Conservation (phyloP, 352 stramenopile species). For the Pythium aristosporum region DNA sequence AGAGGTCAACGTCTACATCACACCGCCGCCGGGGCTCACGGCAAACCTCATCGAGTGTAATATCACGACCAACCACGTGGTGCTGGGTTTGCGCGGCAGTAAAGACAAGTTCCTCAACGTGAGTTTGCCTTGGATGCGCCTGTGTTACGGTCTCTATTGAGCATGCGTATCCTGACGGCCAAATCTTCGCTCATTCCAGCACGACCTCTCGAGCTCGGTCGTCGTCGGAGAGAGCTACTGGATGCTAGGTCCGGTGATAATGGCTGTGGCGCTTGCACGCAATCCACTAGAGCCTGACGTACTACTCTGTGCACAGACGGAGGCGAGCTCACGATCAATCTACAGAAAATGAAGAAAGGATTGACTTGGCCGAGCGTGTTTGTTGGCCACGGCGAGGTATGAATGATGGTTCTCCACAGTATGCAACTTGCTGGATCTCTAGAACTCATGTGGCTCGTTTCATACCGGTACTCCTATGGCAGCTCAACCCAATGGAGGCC, state of each 20-base stretch:
- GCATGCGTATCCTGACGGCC: neutral
- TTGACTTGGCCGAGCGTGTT: slow-evolving; percentile 93
- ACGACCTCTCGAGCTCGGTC: slow-evolving; percentile 91
- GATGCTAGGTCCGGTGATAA: slow-evolving; percentile 81
- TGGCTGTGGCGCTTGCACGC: neutral
- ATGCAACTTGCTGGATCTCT: neutral
- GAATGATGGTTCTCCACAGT: neutral
- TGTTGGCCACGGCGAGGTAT: slow-evolving; percentile 76
- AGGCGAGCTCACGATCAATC: slow-evolving; percentile 89
- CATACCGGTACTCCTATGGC: neutral
- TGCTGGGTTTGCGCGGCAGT: slow-evolving; percentile 86
- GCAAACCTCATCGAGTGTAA: slow-evolving; percentile 85
- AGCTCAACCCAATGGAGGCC: slow-evolving; percentile 90
- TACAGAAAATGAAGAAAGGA: slow-evolving; percentile 96
- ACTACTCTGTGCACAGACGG: slow-evolving; percentile 42
- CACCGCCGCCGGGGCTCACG: slow-evolving; percentile 80
- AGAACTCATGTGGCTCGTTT: neutral
- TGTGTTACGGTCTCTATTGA: neutral
- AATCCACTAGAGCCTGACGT: neutral
- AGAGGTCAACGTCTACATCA: slow-evolving; percentile 96
- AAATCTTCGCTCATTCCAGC: slow-evolving; percentile 37
- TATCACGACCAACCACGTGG: slow-evolving; percentile 89
- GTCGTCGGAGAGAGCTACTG: slow-evolving; percentile 95
- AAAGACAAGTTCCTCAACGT: slow-evolving; percentile 93
- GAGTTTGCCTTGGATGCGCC: neutral